A percentile compares a stretch with the other conserved stretches of the same genome.
Evolutionary conservation across 129 eudicot species (phyloP).

Genomic region (Pulicaria dysenterica): DNA sequence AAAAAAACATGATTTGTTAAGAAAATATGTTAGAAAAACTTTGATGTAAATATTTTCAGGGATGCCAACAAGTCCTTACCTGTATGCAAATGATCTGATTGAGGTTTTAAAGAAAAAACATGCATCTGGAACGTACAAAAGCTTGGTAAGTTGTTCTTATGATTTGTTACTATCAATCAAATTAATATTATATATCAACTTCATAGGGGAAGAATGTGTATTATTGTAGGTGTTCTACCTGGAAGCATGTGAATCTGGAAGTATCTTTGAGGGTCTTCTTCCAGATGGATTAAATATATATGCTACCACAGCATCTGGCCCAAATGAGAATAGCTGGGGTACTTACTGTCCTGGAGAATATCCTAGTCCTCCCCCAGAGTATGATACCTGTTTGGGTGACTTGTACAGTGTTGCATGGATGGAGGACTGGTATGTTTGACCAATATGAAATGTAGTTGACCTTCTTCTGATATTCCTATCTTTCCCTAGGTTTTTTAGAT

Average conservation of each 20-base stretch:
- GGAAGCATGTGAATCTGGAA: conserved; percentile 99
- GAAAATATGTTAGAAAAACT: background rate
- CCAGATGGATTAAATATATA: conserved; percentile 85
- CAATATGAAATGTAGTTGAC: background rate
- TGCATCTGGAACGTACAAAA: conserved; percentile 85
- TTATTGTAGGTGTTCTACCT: conserved; percentile 73
- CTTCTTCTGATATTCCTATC: background rate
- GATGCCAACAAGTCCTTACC: conserved; percentile 77
- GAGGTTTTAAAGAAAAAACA: conserved; percentile 76
- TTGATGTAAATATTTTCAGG: conserved; percentile 41
- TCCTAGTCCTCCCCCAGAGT: conserved; percentile 84
- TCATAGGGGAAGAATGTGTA: conserved; percentile 5
- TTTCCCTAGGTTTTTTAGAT: background rate
- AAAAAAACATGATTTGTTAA: background rate
- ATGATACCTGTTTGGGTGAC: conserved; percentile 95
- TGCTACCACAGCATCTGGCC: conserved; percentile 93
- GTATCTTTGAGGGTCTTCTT: conserved; percentile 90
- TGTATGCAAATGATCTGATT: conserved; percentile 72
- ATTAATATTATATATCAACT: conserved; percentile 11
- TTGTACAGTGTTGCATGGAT: conserved; percentile 96
- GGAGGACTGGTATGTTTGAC: conserved; percentile 78
- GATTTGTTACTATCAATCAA: background rate
- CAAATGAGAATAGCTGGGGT: conserved; percentile 94
- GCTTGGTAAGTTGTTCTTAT: conserved; percentile 66
- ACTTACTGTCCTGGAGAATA: conserved; percentile 88